phyloP scores from a whole-genome alignment of 225 moss, liverwort and hornwort genomes.

The Bryum argenteum region DNA sequence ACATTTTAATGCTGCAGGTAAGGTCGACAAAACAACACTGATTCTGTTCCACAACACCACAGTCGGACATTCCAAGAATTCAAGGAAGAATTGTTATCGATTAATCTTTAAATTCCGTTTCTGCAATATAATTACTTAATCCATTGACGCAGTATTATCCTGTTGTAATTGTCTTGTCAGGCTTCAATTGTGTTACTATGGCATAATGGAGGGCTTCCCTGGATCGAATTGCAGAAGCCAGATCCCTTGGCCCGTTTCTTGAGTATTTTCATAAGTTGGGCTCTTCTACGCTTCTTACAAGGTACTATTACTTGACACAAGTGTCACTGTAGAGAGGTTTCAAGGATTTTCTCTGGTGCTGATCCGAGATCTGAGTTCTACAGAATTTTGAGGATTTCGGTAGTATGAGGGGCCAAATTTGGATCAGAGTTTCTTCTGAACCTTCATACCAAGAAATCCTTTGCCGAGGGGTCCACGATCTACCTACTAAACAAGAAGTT shows the following conservation, averaged over 20 bases:
- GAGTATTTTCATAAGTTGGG: slow-evolving; percentile 91
- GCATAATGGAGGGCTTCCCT: slow-evolving; percentile 64
- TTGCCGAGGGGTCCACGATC: slow-evolving; percentile 19
- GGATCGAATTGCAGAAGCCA: slow-evolving; percentile 62
- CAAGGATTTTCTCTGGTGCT: not conserved
- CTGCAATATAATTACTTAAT: not conserved
- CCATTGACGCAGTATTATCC: not conserved
- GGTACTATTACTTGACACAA: slow-evolving; percentile 41
- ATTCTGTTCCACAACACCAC: not conserved
- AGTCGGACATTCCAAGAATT: not conserved
- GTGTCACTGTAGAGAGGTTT: slow-evolving; percentile 3
- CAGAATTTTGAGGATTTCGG: not conserved
- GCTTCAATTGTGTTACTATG: slow-evolving; percentile 75
- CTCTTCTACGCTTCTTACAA: slow-evolving; percentile 80
- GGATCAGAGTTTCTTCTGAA: not conserved
- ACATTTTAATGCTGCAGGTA: slow-evolving; percentile 85
- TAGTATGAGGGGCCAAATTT: not conserved
- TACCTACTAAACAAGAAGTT: not conserved
- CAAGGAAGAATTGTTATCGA: no score
- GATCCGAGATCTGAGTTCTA: not conserved
- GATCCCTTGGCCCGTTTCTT: slow-evolving; percentile 76
- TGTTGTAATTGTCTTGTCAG: slow-evolving; percentile 33
- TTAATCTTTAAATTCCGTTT: not conserved
- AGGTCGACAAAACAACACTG: not conserved
- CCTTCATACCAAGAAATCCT: not conserved